Percentiles rank a stretch among this genome's conserved stretches.
These are phyloP conservation scores for Trametes hirsuta DNA, from an alignment of 1,284 basidiomycete genomes.

Conservation along the genomic window DNA sequence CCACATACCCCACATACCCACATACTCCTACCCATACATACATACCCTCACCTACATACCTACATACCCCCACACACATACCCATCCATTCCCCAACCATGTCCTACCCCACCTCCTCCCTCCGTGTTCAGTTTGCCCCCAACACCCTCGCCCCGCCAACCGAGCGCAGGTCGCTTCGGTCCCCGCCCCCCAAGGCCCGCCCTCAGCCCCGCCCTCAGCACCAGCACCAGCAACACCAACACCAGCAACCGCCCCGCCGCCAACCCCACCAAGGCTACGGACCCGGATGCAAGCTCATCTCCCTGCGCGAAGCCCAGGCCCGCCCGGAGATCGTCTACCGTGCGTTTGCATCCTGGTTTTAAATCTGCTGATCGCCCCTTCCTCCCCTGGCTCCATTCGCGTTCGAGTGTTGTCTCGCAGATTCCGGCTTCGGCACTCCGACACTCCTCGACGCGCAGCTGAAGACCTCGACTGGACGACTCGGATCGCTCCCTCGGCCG, in stretches of 20 bases:
- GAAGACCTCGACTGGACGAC: slow-evolving; percentile 1
- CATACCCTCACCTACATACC: background rate
- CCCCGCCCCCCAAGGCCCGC: background rate
- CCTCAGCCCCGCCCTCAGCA: background rate
- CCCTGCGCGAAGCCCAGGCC: background rate
- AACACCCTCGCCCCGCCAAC: background rate
- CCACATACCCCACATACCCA: background rate
- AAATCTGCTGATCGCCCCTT: background rate
- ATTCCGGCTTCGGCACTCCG: background rate
- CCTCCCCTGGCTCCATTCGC: background rate
- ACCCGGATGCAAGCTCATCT: background rate
- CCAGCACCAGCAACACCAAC: background rate
- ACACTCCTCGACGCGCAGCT: slow-evolving; percentile 5
- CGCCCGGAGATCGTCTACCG: slow-evolving; percentile 7
- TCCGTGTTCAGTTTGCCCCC: background rate
- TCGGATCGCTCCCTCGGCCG: background rate
- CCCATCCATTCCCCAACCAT: background rate
- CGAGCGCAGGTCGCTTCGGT: slow-evolving; percentile 1
- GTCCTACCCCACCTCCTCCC: background rate
- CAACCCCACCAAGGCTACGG: background rate
- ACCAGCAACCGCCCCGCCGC: background rate
- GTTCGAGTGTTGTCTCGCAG: background rate
- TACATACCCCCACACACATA: background rate
- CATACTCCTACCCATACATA: background rate
- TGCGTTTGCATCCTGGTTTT: background rate